These are phyloP conservation scores for Warburgia ugandensis DNA, from an alignment of 164 flowering plant species.

Conservation along the genomic window DNA sequence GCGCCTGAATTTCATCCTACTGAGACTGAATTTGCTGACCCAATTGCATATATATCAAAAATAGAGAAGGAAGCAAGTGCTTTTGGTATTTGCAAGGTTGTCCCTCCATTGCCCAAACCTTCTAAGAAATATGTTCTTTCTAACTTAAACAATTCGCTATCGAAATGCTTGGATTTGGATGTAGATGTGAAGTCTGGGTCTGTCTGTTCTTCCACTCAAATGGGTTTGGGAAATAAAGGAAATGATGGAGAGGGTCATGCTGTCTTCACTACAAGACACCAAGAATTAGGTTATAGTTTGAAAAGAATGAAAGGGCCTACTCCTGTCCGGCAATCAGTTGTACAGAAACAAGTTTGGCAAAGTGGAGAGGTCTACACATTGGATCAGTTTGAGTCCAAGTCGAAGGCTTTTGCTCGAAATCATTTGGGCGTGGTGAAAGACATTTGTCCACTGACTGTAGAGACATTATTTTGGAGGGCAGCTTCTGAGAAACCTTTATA, in stretches of 20 bases:
- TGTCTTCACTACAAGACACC: slow-evolving; percentile 88
- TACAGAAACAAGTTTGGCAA: slow-evolving; percentile 89
- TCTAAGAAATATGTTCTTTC: slow-evolving; percentile 61
- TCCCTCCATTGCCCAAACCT: slow-evolving; percentile 93
- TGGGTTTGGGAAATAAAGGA: slow-evolving; percentile 18
- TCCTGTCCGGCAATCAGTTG: slow-evolving; percentile 18
- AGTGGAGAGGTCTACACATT: slow-evolving; percentile 88
- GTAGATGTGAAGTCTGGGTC: slow-evolving; percentile 13
- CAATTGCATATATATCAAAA: slow-evolving; percentile 91
- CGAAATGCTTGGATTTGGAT: slow-evolving; percentile 57
- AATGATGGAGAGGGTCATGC: slow-evolving; percentile 43
- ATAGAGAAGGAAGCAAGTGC: slow-evolving; percentile 94
- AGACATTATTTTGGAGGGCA: slow-evolving; percentile 85
- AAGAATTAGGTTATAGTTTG: slow-evolving; percentile 66
- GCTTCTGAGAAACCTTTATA: slow-evolving; percentile 79
- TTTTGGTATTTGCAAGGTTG: slow-evolving; percentile 89
- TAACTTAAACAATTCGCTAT: slow-evolving; percentile 69
- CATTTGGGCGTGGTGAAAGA: slow-evolving; percentile 54
- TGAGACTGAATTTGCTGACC: slow-evolving; percentile 96
- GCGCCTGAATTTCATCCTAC: slow-evolving; percentile 89
- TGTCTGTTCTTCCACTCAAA: slow-evolving; percentile 10
- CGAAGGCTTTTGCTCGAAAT: slow-evolving; percentile 65
- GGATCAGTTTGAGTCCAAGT: slow-evolving; percentile 87
- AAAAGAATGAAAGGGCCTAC: slow-evolving; percentile 36
- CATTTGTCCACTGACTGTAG: slow-evolving; percentile 54